A percentile compares a stretch with the other conserved stretches of the same genome.
phyloP scores from a whole-genome alignment of 768 basidiomycete species.

The Tricholoma saponaceum region DNA sequence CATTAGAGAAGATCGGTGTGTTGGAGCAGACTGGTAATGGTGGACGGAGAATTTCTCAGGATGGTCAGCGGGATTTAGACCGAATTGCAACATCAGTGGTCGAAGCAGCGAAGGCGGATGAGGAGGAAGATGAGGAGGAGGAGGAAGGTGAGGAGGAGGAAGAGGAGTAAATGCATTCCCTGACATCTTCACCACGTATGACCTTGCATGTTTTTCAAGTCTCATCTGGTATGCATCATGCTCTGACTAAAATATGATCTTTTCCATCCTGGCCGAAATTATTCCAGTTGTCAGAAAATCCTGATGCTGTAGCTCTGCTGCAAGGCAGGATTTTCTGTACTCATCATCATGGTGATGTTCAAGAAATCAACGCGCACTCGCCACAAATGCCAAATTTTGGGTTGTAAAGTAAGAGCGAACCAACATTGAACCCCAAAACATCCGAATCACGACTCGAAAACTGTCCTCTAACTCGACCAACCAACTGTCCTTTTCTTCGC shows the following conservation, averaged over 20 bases:
- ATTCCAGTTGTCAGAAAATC: not conserved
- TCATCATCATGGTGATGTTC: not conserved
- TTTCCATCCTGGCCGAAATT: not conserved
- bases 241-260: conserved; percentile 29
- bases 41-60: conserved; percentile 93
- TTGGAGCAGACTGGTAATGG: conserved; percentile 92
- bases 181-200: conserved; percentile 22
- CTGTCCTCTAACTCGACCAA: no score
- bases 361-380: not conserved
- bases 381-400: no score
- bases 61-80: conserved; percentile 93
- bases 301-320: not conserved
- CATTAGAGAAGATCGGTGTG: conserved; percentile 98
- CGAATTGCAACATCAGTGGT: conserved; percentile 90
- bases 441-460: no score
- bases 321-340: not conserved
- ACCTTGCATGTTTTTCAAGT: conserved; percentile 36
- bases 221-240: conserved; percentile 37
- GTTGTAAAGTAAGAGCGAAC: no score
- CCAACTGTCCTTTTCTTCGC: no score
- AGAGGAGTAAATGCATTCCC: conserved; percentile 38
- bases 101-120: conserved; percentile 70
- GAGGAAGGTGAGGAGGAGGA: conserved; percentile 61
- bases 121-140: conserved; percentile 72
- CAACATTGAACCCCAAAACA: no score